phyloP scores from a whole-genome alignment of 2,329 filamentous ascomycete genomes.

The Ascochyta rabiei region DNA sequence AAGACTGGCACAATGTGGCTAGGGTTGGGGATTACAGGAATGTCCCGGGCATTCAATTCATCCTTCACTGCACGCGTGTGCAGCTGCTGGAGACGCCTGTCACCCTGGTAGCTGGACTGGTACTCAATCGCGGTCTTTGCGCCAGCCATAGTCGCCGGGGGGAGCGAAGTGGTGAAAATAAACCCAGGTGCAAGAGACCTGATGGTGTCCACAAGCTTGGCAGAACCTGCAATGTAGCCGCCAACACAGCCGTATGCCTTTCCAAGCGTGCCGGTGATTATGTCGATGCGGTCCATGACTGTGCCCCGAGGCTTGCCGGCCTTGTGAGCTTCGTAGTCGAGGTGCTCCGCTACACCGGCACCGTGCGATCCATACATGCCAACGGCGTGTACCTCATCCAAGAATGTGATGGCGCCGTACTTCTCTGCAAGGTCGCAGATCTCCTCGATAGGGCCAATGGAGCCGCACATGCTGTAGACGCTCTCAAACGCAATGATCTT shows the following conservation, averaged over 20 bases:
- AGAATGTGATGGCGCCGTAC: constrained; percentile 95
- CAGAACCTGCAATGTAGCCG: constrained; percentile 92
- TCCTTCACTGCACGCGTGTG: constrained; percentile 96
- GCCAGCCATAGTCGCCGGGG: constrained; percentile 95
- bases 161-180: constrained; percentile 97
- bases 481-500: constrained; percentile 99
- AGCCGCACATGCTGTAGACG: constrained; percentile 99
- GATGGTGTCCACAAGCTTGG: constrained; percentile 87
- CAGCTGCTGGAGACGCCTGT: constrained; percentile 90
- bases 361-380: constrained; percentile 98
- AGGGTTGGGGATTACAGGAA: constrained; percentile 96
- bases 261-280: constrained; percentile 95
- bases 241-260: constrained; percentile 98
- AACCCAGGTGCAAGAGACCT: constrained; percentile 95
- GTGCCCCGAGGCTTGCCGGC: constrained; percentile 78
- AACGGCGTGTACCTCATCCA: constrained; percentile 98
- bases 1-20: constrained; percentile 94
- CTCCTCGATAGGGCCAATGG: constrained; percentile 91
- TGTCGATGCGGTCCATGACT: constrained; percentile 94
- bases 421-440: constrained; percentile 97
- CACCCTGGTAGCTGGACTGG: constrained; percentile 82
- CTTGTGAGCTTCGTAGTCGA: constrained; percentile 88
- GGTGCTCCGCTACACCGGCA: constrained; percentile 94
- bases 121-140: constrained; percentile 92
- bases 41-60: constrained; percentile 76